Evolutionary conservation across 306 rosid species (phyloP), one percentile per base, ranked within the genome.

Genomic region (Cucumis melo): DNA sequence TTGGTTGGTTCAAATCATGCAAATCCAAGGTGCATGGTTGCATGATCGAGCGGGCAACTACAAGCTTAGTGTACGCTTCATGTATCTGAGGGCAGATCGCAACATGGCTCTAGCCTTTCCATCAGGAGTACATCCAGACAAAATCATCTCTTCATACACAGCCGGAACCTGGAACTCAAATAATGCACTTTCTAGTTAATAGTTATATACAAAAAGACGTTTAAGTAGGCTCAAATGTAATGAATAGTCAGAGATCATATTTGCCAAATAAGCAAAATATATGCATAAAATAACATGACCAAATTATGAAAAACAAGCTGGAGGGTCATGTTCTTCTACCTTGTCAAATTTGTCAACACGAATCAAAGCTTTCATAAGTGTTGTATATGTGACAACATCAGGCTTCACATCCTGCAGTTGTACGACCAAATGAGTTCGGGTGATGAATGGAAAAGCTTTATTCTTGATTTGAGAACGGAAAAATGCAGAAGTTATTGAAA

Each of bases 361-460:
- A 75, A 91, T 85, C 83, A 93, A 82, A 75, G 93, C 86, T 88
- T 93, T 91, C 96, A 93, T 93, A 29, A 93, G 97, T 0, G 98
- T 93, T n/a, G 98, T 93, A 80, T 88, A 93, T n/a, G 98, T 89
- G 48, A 93, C 85, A 59, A 93, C 98, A 81, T 93, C 98, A 70
- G 97, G 93, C 80, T 91, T 88, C 80, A 93, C 71, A 41, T 74
- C 87, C 97, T 93, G 96, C 87, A 82, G 78, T 83, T 73, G 65
- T 50, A 65, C 73, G 84, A 66, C 79, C 78, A 81, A 79, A 14
- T 38, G 54, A 16, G 63, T 32, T 17, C 2, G 56, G 17, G 54
- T 13, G 56, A 19, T 32, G 50, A 51, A 20, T 1, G 41, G 9
- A 32, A 13, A 16, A 16, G 16, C 27, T 27, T 71, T 14, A 27